phyloP scores from a whole-genome alignment of 768 basidiomycete genomes.

The Leucosporidium yakuticum region DNA sequence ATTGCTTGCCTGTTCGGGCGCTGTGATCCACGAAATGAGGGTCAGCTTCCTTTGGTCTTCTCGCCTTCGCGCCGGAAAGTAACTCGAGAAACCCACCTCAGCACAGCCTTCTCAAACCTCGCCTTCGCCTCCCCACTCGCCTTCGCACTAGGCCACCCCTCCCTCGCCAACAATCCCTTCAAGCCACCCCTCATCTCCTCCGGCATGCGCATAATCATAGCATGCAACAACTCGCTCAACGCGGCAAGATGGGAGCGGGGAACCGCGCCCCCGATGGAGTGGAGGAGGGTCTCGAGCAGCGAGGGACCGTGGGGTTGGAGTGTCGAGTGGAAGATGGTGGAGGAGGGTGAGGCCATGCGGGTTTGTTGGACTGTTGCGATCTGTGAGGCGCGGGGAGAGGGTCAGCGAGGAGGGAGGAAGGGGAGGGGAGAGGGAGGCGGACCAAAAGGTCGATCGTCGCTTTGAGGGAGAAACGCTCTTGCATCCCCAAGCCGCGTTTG shows the following conservation, averaged over 20 bases:
- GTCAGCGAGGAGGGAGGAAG: background rate
- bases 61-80: background rate
- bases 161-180: conserved; percentile 37
- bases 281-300: conserved; percentile 42
- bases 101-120: conserved; percentile 35
- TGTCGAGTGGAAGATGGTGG: conserved; percentile 35
- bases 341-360: conserved; percentile 38
- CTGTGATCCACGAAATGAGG: conserved; percentile 9
- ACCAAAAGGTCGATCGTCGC: conserved; percentile 44
- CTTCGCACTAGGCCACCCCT: conserved; percentile 41
- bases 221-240: conserved; percentile 46
- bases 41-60: no score
- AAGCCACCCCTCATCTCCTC: conserved; percentile 41
- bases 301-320: conserved; percentile 37
- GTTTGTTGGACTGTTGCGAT: conserved; percentile 23
- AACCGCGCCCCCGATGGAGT: conserved; percentile 42
- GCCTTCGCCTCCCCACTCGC: conserved; percentile 42
- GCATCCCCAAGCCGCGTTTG: conserved; percentile 42
- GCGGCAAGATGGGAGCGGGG: conserved; percentile 46
- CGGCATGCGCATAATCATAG: conserved; percentile 41
- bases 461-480: conserved; percentile 46
- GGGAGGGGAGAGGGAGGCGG: conserved; percentile 12
- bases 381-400: background rate
- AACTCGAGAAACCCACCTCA: conserved; percentile 10
- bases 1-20: conserved; percentile 43